phyloP scores from a whole-genome alignment of 768 basidiomycete genomes.

The Crucibulum laeve region DNA sequence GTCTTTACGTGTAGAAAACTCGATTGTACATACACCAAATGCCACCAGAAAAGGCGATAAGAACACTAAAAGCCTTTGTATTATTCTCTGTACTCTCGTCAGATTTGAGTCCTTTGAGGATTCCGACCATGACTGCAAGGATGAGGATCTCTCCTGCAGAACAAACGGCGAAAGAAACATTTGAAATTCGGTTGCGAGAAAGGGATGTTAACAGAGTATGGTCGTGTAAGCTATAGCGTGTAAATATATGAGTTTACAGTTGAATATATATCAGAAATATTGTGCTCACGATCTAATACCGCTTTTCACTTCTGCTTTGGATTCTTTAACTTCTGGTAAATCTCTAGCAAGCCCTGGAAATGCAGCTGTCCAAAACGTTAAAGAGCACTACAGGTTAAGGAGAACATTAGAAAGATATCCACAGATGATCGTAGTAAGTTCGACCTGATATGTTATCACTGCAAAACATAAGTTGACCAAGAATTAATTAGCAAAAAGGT shows the following conservation, averaged over 20 bases:
- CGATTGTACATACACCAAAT: constrained; percentile 53
- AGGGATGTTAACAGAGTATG: constrained; percentile 59
- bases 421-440: neutral
- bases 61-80: constrained; percentile 67
- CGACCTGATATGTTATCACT: constrained; percentile 73
- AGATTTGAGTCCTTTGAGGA: constrained; percentile 60
- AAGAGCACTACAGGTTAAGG: constrained; percentile 39
- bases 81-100: constrained; percentile 65
- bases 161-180: constrained; percentile 66
- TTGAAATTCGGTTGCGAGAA: constrained; percentile 68
- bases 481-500: neutral
- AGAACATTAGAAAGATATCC: neutral
- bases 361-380: constrained; percentile 83
- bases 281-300: constrained; percentile 44
- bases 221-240: constrained; percentile 32
- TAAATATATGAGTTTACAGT: neutral
- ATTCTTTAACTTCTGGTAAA: constrained; percentile 62
- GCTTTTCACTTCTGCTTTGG: constrained; percentile 30
- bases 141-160: constrained; percentile 70
- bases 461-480: constrained; percentile 10
- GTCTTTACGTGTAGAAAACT: neutral
- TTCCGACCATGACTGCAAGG: constrained; percentile 71
- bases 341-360: constrained; percentile 73
- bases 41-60: constrained; percentile 79
- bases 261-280: neutral